Evolutionary conservation across 768 basidiomycete genomes (phyloP).

Genomic region (Boletales sp.): DNA sequence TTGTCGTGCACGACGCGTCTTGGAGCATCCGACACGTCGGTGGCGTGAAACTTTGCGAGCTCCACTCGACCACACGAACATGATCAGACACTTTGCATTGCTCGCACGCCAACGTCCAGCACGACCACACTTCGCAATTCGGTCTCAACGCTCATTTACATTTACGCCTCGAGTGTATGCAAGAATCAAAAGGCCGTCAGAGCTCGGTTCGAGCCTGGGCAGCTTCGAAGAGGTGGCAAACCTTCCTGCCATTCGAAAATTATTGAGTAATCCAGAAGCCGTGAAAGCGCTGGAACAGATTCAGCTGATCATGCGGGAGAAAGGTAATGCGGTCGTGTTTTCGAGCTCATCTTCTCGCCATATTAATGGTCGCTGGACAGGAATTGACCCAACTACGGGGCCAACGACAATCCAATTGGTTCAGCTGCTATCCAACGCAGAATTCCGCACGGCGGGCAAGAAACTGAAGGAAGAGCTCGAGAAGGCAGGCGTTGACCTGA

Average conservation of each 20-base stretch:
- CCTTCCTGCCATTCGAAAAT: conserved; percentile 44
- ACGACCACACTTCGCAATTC: conserved; percentile 5
- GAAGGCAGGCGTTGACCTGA: conserved; percentile 59
- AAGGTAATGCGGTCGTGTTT: conserved; percentile 34
- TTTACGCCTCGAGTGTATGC: conserved; percentile 27
- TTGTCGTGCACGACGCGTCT: conserved; percentile 13
- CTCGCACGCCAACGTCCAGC: conserved; percentile 15
- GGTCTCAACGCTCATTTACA: conserved; percentile 28
- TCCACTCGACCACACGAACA: conserved; percentile 19
- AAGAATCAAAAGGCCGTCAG: conserved; percentile 25
- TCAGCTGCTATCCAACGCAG: conserved; percentile 48
- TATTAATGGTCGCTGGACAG: conserved; percentile 27
- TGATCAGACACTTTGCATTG: conserved; percentile 11
- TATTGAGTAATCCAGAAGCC: conserved; percentile 48
- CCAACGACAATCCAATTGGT: conserved; percentile 53
- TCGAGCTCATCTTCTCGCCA: not conserved
- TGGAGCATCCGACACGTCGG: conserved; percentile 16
- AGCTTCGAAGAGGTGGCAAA: conserved; percentile 39
- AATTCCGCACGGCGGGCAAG: conserved; percentile 48
- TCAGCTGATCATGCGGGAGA: conserved; percentile 45
- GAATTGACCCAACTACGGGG: conserved; percentile 44
- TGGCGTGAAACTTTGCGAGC: conserved; percentile 13
- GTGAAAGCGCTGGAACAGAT: conserved; percentile 43
- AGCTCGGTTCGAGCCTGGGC: conserved; percentile 34
- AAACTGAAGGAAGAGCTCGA: conserved; percentile 47